Evolutionary conservation across 441 rosid genomes (phyloP).

Genomic region (Raphanus hybrid): DNA sequence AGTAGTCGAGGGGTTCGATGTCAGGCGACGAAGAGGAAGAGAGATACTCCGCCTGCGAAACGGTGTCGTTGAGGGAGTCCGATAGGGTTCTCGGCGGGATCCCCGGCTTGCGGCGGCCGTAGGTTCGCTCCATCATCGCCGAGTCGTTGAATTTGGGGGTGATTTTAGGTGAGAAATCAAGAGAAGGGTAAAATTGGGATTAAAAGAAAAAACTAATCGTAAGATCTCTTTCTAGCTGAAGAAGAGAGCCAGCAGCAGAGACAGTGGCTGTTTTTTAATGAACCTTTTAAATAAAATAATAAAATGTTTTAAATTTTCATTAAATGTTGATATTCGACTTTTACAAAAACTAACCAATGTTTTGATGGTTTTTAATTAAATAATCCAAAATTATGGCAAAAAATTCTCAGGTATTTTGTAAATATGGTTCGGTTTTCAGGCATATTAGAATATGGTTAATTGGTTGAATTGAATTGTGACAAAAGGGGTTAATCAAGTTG

Average conservation of each 20-base stretch:
- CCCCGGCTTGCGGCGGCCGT: slow-evolving; percentile 86
- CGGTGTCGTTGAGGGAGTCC: slow-evolving; percentile 52
- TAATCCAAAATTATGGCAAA: too few relatives aligned
- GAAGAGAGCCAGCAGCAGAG: slow-evolving; percentile 13
- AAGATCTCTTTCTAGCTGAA: slow-evolving; percentile 27
- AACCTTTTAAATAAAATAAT: too few relatives aligned
- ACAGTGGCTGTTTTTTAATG: slow-evolving; percentile 26
- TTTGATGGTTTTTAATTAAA: too few relatives aligned
- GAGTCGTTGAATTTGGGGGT: slow-evolving; percentile 31
- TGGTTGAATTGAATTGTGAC: too few relatives aligned
- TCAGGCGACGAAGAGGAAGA: slow-evolving; percentile 60
- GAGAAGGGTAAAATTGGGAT: slow-evolving; percentile 51
- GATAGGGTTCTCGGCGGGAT: slow-evolving; percentile 51
- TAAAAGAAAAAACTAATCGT: background rate
- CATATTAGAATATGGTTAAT: too few relatives aligned
- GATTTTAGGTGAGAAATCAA: slow-evolving; percentile 45
- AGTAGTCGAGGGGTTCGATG: slow-evolving; percentile 58
- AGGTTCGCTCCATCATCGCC: slow-evolving; percentile 83
- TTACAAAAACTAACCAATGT: too few relatives aligned
- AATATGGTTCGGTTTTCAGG: too few relatives aligned
- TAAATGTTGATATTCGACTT: too few relatives aligned
- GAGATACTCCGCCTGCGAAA: slow-evolving; percentile 48
- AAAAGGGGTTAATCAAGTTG: too few relatives aligned
- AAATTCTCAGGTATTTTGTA: too few relatives aligned
- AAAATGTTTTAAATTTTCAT: background rate